Conservation (phyloP, 2,329 filamentous ascomycete genomes). For the Diplocarpon rosae region DNA sequence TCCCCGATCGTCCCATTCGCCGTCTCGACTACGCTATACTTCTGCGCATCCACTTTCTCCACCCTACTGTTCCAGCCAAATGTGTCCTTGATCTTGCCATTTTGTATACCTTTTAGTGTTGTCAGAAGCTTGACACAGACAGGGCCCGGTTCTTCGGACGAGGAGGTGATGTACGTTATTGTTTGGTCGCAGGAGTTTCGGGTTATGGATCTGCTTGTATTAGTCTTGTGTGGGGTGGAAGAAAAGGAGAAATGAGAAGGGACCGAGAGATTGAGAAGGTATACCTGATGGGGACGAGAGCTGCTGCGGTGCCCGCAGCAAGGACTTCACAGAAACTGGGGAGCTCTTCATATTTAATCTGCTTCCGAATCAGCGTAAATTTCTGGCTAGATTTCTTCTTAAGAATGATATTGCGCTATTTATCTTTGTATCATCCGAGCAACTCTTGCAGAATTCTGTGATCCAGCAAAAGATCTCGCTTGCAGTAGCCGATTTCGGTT, state of each 20-base stretch:
- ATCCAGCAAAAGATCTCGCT: too few relatives aligned
- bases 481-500: not conserved
- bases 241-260: not conserved
- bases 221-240: not conserved
- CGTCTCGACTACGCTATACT: conserved; percentile 17
- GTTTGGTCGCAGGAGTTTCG: conserved; percentile 44
- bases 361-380: not conserved
- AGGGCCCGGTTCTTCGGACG: conserved; percentile 59
- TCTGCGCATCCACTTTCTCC: conserved; percentile 20
- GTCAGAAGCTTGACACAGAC: conserved; percentile 61
- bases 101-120: conserved; percentile 76
- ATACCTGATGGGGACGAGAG: conserved; percentile 46
- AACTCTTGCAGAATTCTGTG: too few relatives aligned
- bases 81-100: conserved; percentile 63
- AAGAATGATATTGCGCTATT: not conserved
- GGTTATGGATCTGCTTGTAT: conserved; percentile 79
- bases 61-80: conserved; percentile 28
- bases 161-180: conserved; percentile 42
- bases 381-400: not conserved
- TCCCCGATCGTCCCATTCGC: conserved; percentile 17
- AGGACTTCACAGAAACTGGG: conserved; percentile 64
- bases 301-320: conserved; percentile 84
- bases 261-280: not conserved
- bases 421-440: not conserved
- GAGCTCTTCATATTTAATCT: conserved; percentile 55